These are phyloP conservation scores for Artomyces pyxidatus DNA, from an alignment of 768 basidiomycete genomes.

Conservation along the genomic window DNA sequence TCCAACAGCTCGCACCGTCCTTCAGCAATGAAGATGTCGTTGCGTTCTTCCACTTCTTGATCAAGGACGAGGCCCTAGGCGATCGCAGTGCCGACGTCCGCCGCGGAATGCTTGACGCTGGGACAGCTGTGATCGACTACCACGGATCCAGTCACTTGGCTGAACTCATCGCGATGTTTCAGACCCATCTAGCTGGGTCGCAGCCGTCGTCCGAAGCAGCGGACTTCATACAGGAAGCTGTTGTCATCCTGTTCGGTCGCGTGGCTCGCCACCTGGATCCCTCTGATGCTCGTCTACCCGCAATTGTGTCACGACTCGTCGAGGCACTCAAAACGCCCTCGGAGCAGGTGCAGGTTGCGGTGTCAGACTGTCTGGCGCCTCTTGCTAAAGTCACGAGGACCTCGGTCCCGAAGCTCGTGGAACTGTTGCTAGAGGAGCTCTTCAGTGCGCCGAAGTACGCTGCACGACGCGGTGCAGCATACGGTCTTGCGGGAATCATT, in stretches of 20 bases:
- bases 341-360: constrained; percentile 94
- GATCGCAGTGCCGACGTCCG: constrained; percentile 79
- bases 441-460: constrained; percentile 82
- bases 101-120: constrained; percentile 81
- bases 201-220: constrained; percentile 56
- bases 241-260: constrained; percentile 90
- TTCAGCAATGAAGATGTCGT: constrained; percentile 56
- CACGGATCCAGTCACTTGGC: constrained; percentile 70
- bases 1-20: constrained; percentile 58
- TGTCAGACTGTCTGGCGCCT: constrained; percentile 90
- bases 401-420: constrained; percentile 56
- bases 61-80: constrained; percentile 80
- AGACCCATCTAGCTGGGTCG: constrained; percentile 51
- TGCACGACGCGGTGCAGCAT: constrained; percentile 91
- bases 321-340: constrained; percentile 90
- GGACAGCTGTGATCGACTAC: constrained; percentile 69
- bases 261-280: constrained; percentile 81
- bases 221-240: constrained; percentile 90
- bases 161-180: constrained; percentile 74
- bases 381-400: constrained; percentile 65
- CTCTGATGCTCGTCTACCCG: constrained; percentile 67
- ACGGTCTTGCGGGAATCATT: constrained; percentile 88
- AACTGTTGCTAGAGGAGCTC: constrained; percentile 68
- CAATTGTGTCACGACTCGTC: constrained; percentile 77
- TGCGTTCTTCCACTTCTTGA: constrained; percentile 77